Percentiles rank a stretch among this genome's conserved stretches.
Conservation (phyloP, 1,284 basidiomycete species). For the Ceratobasidium sp. region DNA sequence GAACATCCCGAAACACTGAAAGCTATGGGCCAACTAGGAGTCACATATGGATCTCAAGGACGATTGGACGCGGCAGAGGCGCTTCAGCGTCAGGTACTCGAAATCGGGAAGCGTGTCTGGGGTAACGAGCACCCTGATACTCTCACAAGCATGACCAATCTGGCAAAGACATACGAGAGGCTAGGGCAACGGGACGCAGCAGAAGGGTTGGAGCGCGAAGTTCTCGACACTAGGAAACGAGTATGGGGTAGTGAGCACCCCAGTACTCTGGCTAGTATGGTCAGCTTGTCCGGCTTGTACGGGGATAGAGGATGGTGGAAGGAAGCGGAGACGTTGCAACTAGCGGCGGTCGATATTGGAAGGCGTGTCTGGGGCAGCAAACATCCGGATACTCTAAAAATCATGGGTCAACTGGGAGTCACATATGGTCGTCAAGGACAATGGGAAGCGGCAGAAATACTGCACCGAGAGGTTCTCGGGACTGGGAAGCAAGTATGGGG, state of each 20-base stretch:
- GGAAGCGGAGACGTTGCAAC: slow-evolving; percentile 1
- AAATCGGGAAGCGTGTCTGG: not conserved
- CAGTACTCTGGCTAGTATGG: not conserved
- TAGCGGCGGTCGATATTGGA: not conserved
- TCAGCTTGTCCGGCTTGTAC: not conserved
- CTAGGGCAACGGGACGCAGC: not conserved
- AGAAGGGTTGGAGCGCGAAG: not conserved
- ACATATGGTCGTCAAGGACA: not conserved
- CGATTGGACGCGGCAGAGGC: slow-evolving; percentile 4
- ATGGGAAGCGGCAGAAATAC: not conserved
- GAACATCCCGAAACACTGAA: slow-evolving; percentile 1
- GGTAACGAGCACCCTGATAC: too few relatives aligned
- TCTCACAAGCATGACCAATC: not conserved
- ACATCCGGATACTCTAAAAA: not conserved
- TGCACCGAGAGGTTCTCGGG: not conserved
- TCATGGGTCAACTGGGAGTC: slow-evolving; percentile 3
- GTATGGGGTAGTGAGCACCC: too few relatives aligned
- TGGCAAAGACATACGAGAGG: not conserved
- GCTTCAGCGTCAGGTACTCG: not conserved
- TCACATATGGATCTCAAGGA: not conserved
- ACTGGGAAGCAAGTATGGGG: not conserved
- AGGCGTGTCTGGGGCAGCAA: not conserved
- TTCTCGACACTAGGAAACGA: not conserved
- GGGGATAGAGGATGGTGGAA: not conserved
- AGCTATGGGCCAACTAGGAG: not conserved